A percentile compares a stretch with the other conserved stretches of the same genome.
These are phyloP conservation scores for Canavalia ensiformis DNA, from an alignment of 306 rosid species.

Conservation along the genomic window DNA sequence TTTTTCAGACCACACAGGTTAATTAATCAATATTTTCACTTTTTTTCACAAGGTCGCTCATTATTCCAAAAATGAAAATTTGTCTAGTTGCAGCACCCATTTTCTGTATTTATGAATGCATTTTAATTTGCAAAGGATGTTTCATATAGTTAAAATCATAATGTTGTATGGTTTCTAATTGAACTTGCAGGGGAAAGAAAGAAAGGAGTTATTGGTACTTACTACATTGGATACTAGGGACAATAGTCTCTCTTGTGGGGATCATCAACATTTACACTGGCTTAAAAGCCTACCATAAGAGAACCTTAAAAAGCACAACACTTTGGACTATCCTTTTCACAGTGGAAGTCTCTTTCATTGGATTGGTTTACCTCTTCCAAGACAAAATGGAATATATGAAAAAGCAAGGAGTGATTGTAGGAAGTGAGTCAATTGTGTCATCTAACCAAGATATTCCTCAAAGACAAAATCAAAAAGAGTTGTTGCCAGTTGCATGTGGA, in stretches of 20 bases:
- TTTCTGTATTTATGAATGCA: slow-evolving; percentile 11
- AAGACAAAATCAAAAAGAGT: slow-evolving; percentile 59
- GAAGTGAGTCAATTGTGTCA: slow-evolving; percentile 50
- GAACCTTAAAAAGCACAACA: slow-evolving; percentile 68
- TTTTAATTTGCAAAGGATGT: not conserved
- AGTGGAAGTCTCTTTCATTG: slow-evolving; percentile 70
- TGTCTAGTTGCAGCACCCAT: not conserved
- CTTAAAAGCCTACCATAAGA: slow-evolving; percentile 72
- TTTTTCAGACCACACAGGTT: slow-evolving; percentile 94
- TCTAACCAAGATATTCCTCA: slow-evolving; percentile 58
- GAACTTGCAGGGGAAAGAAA: slow-evolving; percentile 73
- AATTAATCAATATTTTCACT: slow-evolving; percentile 15
- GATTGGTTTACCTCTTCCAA: slow-evolving; percentile 76
- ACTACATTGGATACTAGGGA: slow-evolving; percentile 90
- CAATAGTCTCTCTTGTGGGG: slow-evolving; percentile 72
- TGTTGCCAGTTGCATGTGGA: slow-evolving; percentile 70
- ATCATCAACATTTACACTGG: slow-evolving; percentile 91
- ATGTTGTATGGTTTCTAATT: not conserved
- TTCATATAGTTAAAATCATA: not conserved
- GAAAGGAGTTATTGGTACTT: slow-evolving; percentile 84
- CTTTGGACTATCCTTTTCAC: slow-evolving; percentile 94
- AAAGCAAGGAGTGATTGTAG: slow-evolving; percentile 73
- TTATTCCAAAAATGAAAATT: slow-evolving; percentile 13
- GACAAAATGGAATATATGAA: slow-evolving; percentile 85
- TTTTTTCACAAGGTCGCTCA: not conserved